Percentiles rank a stretch among this genome's conserved stretches.
These are phyloP conservation scores for Centaurea solstitialis DNA, from an alignment of 129 eudicot species.

Conservation along the genomic window DNA sequence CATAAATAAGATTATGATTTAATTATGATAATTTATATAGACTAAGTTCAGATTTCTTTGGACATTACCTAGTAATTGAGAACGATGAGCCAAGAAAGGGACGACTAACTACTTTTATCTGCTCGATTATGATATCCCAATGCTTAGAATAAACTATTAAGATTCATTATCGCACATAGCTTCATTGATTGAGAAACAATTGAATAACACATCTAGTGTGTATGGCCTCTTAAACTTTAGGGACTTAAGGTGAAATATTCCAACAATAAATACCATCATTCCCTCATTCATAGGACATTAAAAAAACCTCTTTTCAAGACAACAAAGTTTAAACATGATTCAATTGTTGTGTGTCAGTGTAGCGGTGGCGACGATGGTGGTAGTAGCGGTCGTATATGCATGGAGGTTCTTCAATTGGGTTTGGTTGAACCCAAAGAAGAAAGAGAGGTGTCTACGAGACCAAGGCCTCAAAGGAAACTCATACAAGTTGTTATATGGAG, in stretches of 20 bases:
- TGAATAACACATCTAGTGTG: background rate
- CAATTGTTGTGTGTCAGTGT: background rate
- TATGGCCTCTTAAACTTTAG: background rate
- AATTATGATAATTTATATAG: background rate
- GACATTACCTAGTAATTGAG: background rate
- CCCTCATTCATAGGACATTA: background rate
- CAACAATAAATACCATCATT: constrained; percentile 18
- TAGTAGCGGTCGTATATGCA: background rate
- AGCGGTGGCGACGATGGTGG: background rate
- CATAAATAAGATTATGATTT: too few relatives aligned
- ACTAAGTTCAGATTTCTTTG: background rate
- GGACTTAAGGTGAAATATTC: constrained; percentile 11
- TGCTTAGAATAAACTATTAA: background rate
- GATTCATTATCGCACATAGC: background rate
- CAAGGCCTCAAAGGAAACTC: constrained; percentile 29
- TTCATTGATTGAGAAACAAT: background rate
- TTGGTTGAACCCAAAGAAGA: constrained; percentile 31
- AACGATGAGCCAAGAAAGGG: background rate
- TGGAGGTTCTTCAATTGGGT: constrained; percentile 23
- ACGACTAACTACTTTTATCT: background rate
- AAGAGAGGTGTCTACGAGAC: constrained; percentile 22
- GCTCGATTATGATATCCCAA: background rate
- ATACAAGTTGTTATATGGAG: constrained; percentile 30
- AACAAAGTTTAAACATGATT: constrained; percentile 8
- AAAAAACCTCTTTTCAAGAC: constrained; percentile 10